Percentiles rank a stretch among this genome's conserved stretches.
phyloP scores from a whole-genome alignment of 164 flowering plant species.

The Stephania yunnanensis region DNA sequence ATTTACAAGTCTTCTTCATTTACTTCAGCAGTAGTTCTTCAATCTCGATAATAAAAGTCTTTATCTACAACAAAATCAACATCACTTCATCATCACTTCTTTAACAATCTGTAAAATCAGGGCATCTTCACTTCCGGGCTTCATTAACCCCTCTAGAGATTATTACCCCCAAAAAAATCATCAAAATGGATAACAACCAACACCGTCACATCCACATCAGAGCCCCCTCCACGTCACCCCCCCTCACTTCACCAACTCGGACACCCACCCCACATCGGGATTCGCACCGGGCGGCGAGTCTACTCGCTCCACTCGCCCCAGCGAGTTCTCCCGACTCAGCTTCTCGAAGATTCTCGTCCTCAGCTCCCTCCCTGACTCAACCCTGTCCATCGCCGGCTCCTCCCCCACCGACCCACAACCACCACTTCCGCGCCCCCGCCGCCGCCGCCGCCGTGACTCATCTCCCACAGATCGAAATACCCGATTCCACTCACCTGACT shows the following conservation, averaged over 20 bases:
- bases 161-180: constrained; percentile 4
- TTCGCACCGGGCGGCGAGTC: constrained; percentile 20
- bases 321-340: constrained; percentile 57
- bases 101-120: constrained; percentile 1
- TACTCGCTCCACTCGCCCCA: constrained; percentile 29
- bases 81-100: not conserved
- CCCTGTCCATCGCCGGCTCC: constrained; percentile 63
- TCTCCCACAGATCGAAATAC: constrained; percentile 17
- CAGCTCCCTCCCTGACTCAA: constrained; percentile 63
- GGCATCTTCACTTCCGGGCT: not conserved
- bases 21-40: not conserved
- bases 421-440: too few species aligned
- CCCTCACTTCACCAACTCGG: constrained; percentile 61
- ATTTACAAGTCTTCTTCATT: not conserved
- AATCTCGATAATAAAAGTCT: not conserved
- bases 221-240: not conserved
- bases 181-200: not conserved
- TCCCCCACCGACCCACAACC: constrained; percentile 19
- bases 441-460: not conserved
- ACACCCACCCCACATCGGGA: constrained; percentile 76
- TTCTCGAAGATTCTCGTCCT: constrained; percentile 59
- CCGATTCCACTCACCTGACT: constrained; percentile 17
- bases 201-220: not conserved
- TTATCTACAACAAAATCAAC: constrained; percentile 1
- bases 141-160: constrained; percentile 4